Conservation (phyloP, 140 eudicot genomes). For the Flaveria floridana region DNA sequence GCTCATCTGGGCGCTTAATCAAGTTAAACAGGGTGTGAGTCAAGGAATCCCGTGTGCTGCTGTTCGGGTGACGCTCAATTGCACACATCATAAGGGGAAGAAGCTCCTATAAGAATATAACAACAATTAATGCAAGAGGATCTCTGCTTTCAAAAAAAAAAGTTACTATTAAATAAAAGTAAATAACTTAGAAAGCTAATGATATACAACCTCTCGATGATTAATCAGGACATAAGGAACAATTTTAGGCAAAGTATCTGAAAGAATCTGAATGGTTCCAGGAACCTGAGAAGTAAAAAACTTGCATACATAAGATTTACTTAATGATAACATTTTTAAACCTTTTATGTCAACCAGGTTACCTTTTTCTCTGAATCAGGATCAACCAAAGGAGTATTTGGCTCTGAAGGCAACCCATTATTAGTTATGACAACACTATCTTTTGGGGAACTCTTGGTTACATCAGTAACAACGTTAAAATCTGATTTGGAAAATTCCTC, state of each 20-base stretch:
- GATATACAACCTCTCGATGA: slow-evolving; percentile 79
- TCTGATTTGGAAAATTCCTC: slow-evolving; percentile 39
- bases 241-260: slow-evolving; percentile 90
- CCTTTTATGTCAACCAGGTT: slow-evolving; percentile 33
- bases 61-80: slow-evolving; percentile 91
- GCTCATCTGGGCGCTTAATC: slow-evolving; percentile 97
- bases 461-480: slow-evolving; percentile 36
- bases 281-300: slow-evolving; percentile 54
- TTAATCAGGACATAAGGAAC: slow-evolving; percentile 95
- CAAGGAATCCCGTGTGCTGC: slow-evolving; percentile 87
- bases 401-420: slow-evolving; percentile 35
- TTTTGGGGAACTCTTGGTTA: slow-evolving; percentile 33
- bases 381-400: slow-evolving; percentile 41
- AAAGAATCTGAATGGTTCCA: slow-evolving; percentile 87
- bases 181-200: background rate
- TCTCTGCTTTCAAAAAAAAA: background rate
- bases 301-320: slow-evolving; percentile 27
- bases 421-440: slow-evolving; percentile 37
- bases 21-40: slow-evolving; percentile 90
- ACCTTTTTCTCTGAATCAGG: slow-evolving; percentile 55
- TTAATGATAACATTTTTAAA: slow-evolving; percentile 3
- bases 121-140: slow-evolving; percentile 12
- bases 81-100: slow-evolving; percentile 99
- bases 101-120: slow-evolving; percentile 64
- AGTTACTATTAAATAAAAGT: slow-evolving; percentile 15